Conservation (phyloP, 1,139 yeast species). For the Yamadazyma pseudoaaseri region DNA sequence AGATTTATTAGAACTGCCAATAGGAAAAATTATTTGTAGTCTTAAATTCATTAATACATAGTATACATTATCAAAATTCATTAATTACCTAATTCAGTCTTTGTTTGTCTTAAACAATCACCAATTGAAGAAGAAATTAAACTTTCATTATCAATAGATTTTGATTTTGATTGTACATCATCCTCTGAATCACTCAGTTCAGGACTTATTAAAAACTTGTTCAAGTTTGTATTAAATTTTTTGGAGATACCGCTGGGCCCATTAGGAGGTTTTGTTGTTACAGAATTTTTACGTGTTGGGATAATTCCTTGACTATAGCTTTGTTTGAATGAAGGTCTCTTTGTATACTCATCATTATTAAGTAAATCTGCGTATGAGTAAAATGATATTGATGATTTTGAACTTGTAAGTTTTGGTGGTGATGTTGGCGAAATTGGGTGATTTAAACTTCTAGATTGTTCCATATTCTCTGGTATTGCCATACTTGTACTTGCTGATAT, state of each 20-base stretch:
- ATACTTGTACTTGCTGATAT: neutral
- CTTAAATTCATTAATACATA: slow-evolving; percentile 10
- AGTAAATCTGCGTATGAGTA: slow-evolving; percentile 81
- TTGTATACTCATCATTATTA: slow-evolving; percentile 56
- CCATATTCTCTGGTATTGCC: slow-evolving; percentile 7
- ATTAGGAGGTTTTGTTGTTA: slow-evolving; percentile 5
- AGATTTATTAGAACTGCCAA: slow-evolving; percentile 93
- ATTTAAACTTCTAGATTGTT: slow-evolving; percentile 3
- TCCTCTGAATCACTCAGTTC: slow-evolving; percentile 30
- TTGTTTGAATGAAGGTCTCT: slow-evolving; percentile 54
- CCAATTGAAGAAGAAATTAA: slow-evolving; percentile 39
- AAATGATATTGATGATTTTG: slow-evolving; percentile 60
- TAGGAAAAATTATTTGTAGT: slow-evolving; percentile 76
- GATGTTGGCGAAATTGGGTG: slow-evolving; percentile 26
- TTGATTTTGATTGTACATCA: slow-evolving; percentile 9
- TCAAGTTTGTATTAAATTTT: slow-evolving; percentile 16
- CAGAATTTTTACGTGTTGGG: slow-evolving; percentile 22
- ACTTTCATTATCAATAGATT: slow-evolving; percentile 25
- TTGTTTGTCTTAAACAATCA: slow-evolving; percentile 39
- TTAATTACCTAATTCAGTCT: slow-evolving; percentile 32
- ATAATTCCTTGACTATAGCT: slow-evolving; percentile 30
- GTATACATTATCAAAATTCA: slow-evolving; percentile 9
- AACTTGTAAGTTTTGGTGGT: slow-evolving; percentile 39
- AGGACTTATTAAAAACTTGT: slow-evolving; percentile 28
- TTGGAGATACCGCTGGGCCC: slow-evolving; percentile 7